Percentiles rank a stretch among this genome's conserved stretches.
Conservation (phyloP, 108 stramenopile genomes). For the Nitzschia palea region DNA sequence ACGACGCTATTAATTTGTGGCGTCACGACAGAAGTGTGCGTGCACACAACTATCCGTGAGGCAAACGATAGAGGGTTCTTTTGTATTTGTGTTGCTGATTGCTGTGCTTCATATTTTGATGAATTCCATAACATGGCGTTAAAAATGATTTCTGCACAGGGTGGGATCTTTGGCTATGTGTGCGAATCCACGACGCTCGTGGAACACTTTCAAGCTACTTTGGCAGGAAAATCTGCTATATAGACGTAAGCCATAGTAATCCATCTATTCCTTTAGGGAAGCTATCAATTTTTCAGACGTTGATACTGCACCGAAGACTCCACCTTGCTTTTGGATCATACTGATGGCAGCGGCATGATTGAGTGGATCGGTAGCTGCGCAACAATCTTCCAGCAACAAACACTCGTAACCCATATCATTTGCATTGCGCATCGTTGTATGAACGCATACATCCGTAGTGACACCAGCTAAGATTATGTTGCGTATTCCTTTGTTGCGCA, state of each 20-base stretch:
- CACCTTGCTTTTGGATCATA: slow-evolving; percentile 64
- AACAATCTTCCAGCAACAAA: slow-evolving; percentile 50
- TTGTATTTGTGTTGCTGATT: slow-evolving; percentile 63
- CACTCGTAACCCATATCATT: slow-evolving; percentile 71
- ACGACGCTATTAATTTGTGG: slow-evolving; percentile 63
- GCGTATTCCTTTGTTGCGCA: slow-evolving; percentile 37
- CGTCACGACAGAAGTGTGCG: slow-evolving; percentile 81
- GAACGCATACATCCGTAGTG: slow-evolving; percentile 64
- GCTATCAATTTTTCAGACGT: slow-evolving; percentile 36
- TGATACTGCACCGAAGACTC: slow-evolving; percentile 52
- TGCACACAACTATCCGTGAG: slow-evolving; percentile 76
- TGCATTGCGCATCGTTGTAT: slow-evolving; percentile 60
- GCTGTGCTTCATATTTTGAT: slow-evolving; percentile 68
- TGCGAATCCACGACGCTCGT: background rate
- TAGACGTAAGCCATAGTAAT: too few species aligned
- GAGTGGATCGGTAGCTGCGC: slow-evolving; percentile 52
- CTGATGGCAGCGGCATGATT: slow-evolving; percentile 50
- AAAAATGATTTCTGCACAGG: slow-evolving; percentile 67
- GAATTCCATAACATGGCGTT: slow-evolving; percentile 62
- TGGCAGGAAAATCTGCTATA: too few species aligned
- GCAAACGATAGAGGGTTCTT: slow-evolving; percentile 70
- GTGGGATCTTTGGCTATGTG: slow-evolving; percentile 65
- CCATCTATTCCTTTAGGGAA: slow-evolving; percentile 16
- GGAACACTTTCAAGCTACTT: background rate
- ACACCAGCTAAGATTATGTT: slow-evolving; percentile 56